Percentiles rank a stretch among this genome's conserved stretches.
phyloP scores from a whole-genome alignment of 2,329 filamentous ascomycete species.

The Apiospora rasikravindrae region DNA sequence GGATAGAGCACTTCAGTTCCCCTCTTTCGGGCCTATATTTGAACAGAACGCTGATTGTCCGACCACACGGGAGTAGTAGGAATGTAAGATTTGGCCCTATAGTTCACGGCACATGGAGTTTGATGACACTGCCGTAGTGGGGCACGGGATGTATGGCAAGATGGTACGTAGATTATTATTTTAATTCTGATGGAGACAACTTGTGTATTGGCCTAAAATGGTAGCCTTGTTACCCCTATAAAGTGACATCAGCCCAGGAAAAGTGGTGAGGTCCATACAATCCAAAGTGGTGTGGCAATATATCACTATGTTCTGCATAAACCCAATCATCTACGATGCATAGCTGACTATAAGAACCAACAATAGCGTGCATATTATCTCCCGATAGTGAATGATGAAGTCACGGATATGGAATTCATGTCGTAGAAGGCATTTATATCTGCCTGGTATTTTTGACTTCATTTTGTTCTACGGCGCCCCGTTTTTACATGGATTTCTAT shows the following conservation, averaged over 20 bases:
- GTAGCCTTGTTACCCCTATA: too few relatives aligned
- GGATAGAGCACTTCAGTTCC: conserved; percentile 17
- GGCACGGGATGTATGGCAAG: too few relatives aligned
- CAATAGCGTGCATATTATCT: neutral
- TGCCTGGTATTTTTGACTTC: neutral
- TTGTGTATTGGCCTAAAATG: too few relatives aligned
- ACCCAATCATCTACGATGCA: neutral
- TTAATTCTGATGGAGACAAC: too few relatives aligned
- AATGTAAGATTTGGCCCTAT: neutral
- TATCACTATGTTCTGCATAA: too few relatives aligned
- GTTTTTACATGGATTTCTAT: neutral
- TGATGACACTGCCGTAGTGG: too few relatives aligned
- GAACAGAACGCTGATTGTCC: neutral
- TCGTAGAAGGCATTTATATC: neutral
- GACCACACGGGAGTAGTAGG: neutral
- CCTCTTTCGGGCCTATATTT: conserved; percentile 21
- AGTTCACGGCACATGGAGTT: too few relatives aligned
- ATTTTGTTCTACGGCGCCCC: neutral
- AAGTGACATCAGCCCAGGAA: too few relatives aligned
- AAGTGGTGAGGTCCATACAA: too few relatives aligned
- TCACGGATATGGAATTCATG: neutral
- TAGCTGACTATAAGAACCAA: neutral
- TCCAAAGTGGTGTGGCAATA: too few relatives aligned
- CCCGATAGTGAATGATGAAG: too few relatives aligned
- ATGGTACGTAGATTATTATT: too few relatives aligned